These are phyloP conservation scores for Russula emetica DNA, from an alignment of 768 basidiomycete species.

Conservation along the genomic window DNA sequence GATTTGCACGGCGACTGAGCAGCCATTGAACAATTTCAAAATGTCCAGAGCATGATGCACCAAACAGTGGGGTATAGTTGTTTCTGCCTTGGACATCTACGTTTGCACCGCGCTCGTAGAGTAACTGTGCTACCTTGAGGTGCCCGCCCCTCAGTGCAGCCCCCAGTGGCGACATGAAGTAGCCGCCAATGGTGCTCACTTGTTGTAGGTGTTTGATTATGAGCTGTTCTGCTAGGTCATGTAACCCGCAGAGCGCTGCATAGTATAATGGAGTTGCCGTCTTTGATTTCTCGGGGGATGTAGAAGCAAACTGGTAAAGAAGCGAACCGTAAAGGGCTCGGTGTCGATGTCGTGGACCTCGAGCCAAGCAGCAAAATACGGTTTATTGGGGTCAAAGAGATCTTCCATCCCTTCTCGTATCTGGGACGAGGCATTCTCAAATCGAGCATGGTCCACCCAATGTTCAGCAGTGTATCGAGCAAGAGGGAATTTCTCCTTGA, in stretches of 20 bases:
- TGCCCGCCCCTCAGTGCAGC: neutral
- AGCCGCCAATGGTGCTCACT: neutral
- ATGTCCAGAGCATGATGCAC: neutral
- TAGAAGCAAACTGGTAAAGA: neutral
- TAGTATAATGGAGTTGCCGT: neutral
- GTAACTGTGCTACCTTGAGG: neutral
- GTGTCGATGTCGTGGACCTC: neutral
- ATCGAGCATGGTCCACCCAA: neutral
- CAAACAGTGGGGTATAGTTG: neutral
- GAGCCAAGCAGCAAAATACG: neutral
- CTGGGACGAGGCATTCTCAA: too few species aligned
- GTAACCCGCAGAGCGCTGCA: neutral
- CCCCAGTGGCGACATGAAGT: neutral
- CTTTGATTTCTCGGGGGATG: neutral
- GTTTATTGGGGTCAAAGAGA: neutral
- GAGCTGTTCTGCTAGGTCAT: neutral
- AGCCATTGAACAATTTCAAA: neutral
- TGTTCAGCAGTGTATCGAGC: neutral
- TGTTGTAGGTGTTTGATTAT: neutral
- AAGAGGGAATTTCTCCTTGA: neutral
- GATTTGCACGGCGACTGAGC: neutral
- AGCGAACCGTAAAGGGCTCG: rapidly evolving
- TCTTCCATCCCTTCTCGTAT: neutral
- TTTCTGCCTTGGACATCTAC: neutral
- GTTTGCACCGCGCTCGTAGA: neutral